Evolutionary conservation across 108 stramenopile genomes (phyloP), one percentile per base, ranked within the genome.

Genomic region (Cyclostephanos tholiformis): DNA sequence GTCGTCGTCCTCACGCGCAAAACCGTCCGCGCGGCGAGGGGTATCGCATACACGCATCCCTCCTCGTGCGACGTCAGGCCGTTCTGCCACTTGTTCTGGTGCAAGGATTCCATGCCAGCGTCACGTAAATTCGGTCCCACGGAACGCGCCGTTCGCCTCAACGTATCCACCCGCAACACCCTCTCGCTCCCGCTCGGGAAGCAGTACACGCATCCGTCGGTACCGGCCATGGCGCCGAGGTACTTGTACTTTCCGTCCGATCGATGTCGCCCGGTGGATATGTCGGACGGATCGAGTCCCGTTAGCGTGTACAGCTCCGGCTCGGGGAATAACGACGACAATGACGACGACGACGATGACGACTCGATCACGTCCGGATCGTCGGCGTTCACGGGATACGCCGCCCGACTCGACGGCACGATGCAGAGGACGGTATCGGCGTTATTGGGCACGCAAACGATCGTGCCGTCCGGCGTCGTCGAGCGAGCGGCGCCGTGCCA

Each of bases 71-170:
- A 73, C n/a, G 69, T 65, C 36, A 92, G 72, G 13, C 93, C 95
- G 79, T 94, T 94, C 79, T 96, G 93, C 92, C 92, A 96, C 80
- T 97, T 95, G 80, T 94, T 96, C 67, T 94, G 90, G 56, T 77
- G 65, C 43, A 91, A 67, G 0, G 61, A 36, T 50, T 94, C 92
- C 83, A 91, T 52, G 4, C 80, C 80, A 1, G 67, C 75, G 50
- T 88, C 89, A 14, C 83, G 29, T 12, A 92, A 52, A 78, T 89
- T 89, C 13, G 89, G 92, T 6, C 95, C 93, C 0, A 96, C 84
- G 38, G 78, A 79, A 50, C 71, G 72, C 29, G 71, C 80, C 25
- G 72, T 51, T 64, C 72, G 57, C n/a, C 44, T 56, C 20, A 29
- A 51, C 0, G 90, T 90, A 66, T 92, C 82, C 6, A 94, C 82